Percentiles rank a stretch among this genome's conserved stretches.
Conservation (phyloP, 75 land plant genomes). For the Cunninghamia lanceolata region DNA sequence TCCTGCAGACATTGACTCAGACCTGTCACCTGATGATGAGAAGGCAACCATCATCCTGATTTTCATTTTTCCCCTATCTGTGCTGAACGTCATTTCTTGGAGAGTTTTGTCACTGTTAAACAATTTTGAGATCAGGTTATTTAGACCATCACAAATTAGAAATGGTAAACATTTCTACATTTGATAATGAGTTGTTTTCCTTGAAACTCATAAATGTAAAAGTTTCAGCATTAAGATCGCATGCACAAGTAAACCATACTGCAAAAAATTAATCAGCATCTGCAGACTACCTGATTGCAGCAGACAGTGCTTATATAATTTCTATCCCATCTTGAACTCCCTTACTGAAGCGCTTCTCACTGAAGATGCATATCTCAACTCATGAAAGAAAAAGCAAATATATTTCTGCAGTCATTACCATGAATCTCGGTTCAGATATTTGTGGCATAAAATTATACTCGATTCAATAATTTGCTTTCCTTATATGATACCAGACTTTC, state of each 20-base stretch:
- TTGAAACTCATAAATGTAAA: neutral
- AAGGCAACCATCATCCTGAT: neutral
- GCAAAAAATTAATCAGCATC: neutral
- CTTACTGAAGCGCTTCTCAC: neutral
- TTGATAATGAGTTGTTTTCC: neutral
- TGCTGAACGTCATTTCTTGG: neutral
- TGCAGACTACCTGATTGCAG: neutral
- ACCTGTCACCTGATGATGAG: neutral
- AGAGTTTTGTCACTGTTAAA: neutral
- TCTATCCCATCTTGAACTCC: neutral
- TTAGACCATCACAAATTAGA: neutral
- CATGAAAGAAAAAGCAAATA: neutral
- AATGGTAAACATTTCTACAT: neutral
- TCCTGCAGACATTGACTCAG: neutral
- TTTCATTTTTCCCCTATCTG: neutral
- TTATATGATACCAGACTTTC: neutral
- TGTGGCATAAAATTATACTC: neutral
- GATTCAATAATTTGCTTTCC: neutral
- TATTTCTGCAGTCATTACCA: neutral
- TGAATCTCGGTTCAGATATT: neutral
- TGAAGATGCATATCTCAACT: neutral
- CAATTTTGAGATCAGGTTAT: neutral
- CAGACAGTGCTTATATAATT: neutral
- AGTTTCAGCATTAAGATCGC: neutral
- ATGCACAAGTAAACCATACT: neutral